These are phyloP conservation scores for Areca catechu DNA, from an alignment of 176 grass and related monocot species.

Conservation along the genomic window DNA sequence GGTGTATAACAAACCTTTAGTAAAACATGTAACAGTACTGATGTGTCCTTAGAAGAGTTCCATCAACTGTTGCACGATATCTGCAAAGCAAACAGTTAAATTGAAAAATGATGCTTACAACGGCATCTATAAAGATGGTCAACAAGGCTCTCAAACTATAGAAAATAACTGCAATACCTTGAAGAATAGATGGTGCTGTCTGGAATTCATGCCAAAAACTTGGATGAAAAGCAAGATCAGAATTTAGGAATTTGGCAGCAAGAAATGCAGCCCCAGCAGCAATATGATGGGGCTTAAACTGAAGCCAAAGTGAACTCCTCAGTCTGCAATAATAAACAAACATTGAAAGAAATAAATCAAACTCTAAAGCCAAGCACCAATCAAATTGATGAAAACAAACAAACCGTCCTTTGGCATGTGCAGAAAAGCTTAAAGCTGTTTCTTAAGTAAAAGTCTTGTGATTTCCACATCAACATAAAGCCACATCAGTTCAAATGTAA, in stretches of 20 bases:
- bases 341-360: conserved; percentile 2
- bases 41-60: too few relatives aligned
- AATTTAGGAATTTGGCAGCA: conserved; percentile 51
- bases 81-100: too few relatives aligned
- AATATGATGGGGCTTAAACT: conserved; percentile 85
- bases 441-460: too few relatives aligned
- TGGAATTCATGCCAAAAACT: conserved; percentile 82
- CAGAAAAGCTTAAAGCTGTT: too few relatives aligned
- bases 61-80: too few relatives aligned
- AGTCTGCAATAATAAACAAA: conserved; percentile 37
- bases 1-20: too few relatives aligned
- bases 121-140: too few relatives aligned
- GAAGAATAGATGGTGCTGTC: conserved; percentile 53
- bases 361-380: background rate
- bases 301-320: conserved; percentile 87
- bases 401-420: conserved; percentile 17
- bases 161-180: conserved; percentile 44
- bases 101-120: too few relatives aligned
- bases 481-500: conserved; percentile 18
- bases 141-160: too few relatives aligned
- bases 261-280: conserved; percentile 80
- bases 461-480: conserved; percentile 2
- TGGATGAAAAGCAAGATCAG: conserved; percentile 40
- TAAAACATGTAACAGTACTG: too few relatives aligned
- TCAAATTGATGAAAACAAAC: background rate